Base-by-base conservation (phyloP, 371 early-diverging fungal species). In the Mucor piriformis region DNA sequence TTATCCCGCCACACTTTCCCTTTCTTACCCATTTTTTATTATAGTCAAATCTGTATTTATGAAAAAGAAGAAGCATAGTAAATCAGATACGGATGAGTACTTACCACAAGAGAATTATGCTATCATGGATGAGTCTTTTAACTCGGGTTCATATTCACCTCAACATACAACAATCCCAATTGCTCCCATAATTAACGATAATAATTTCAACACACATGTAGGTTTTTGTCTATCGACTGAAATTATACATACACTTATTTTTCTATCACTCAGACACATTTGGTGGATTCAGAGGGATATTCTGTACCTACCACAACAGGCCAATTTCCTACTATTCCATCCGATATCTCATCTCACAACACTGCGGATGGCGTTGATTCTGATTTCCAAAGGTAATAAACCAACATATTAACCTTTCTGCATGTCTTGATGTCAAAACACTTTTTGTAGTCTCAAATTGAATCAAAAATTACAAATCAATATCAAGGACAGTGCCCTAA, bases 221-320 rank as follows among this genome's bases (percentile, higher is more conserved):
- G 29, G 29, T 29, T 6, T 8, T 29, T 8, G 29, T 29, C 8
- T 6, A 29, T n/a, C n/a, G n/a, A n/a, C n/a, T 37, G 13, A 12
- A 37, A 3, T 37, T n/a, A 18, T n/a, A n/a, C n/a, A 18, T 42
- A 18, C n/a, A 42, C 42, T 42, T 42, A 18, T 42, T 18, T 10
- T 16, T 18, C 18, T 42, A 20, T 47, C 12, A 32, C 47, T 29
- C 35, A 60, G 60, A 34, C 47, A 10, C 61, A 48, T 4, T 18
- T 66, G 8, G 49, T 66, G 1, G 66, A 66, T 21, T 29, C 52
- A 21, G 66, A 66, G 42, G 66, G 66, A 1, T 66, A 57, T 25
- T 60, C 66, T 15, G 60, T 66, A 54, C 66, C 60, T 12, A 40
- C 51, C n/a, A 18, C 56, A 7, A 54, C 20, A 16, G 27, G 34